These are phyloP conservation scores for Amborella trichopoda DNA, from an alignment of 164 flowering plant species.

Conservation along the genomic window DNA sequence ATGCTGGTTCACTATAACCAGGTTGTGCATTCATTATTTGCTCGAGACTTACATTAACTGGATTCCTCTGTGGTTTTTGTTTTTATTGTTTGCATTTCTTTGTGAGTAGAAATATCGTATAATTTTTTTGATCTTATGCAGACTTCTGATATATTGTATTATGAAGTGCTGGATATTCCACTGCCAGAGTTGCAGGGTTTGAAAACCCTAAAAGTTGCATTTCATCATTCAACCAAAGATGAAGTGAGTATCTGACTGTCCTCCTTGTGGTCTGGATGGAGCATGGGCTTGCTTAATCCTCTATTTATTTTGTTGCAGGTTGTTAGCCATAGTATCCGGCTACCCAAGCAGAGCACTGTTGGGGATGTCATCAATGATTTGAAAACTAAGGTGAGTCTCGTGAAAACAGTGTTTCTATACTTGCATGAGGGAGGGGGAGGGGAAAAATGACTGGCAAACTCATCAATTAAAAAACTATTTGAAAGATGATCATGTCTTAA, in stretches of 20 bases:
- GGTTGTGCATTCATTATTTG: slow-evolving; percentile 22
- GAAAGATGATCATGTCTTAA: too few species aligned
- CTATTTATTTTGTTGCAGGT: slow-evolving; percentile 33
- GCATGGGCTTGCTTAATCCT: background rate
- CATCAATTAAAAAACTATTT: too few species aligned
- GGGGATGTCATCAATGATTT: slow-evolving; percentile 83
- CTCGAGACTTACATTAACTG: background rate
- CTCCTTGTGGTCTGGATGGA: background rate
- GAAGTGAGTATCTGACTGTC: slow-evolving; percentile 34
- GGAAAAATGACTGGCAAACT: too few species aligned
- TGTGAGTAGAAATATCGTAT: too few species aligned
- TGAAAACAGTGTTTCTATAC: too few species aligned
- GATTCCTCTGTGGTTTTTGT: background rate
- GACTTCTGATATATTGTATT: slow-evolving; percentile 85
- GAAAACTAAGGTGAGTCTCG: slow-evolving; percentile 60
- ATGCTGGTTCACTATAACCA: slow-evolving; percentile 92
- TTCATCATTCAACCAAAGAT: slow-evolving; percentile 73
- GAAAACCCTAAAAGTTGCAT: slow-evolving; percentile 84
- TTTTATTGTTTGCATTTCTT: background rate
- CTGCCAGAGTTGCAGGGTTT: slow-evolving; percentile 87
- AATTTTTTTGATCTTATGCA: slow-evolving; percentile 20
- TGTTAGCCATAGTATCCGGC: slow-evolving; percentile 63
- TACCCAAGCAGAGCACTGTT: slow-evolving; percentile 87
- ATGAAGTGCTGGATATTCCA: slow-evolving; percentile 92
- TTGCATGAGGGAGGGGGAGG: too few species aligned